Evolutionary conservation across 2,329 filamentous ascomycete genomes (phyloP), one percentile per base, ranked within the genome.

Genomic region (Cryphonectria parasitica): DNA sequence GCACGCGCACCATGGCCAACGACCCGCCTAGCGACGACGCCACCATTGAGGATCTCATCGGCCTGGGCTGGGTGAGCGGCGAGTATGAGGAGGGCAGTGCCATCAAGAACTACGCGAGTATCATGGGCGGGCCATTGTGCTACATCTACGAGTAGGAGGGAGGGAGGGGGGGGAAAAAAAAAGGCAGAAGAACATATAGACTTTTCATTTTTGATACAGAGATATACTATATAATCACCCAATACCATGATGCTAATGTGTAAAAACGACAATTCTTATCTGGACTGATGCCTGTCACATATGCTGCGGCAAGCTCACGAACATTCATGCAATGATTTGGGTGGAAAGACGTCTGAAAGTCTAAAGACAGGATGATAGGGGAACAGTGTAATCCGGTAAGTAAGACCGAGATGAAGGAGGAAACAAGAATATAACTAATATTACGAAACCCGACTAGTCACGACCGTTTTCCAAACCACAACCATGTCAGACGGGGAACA

Each of bases 1-100:
- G 82, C 7, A 85, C 83, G 0, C 80, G 83, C 66, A 83, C 83
- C 0, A 74, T 83, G 74, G 77, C 81, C 72, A 80, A 85, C 72
- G 75, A 74, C 39, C 82, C 82, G 0, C 78, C 79, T 0, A 83
- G 79, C 64, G 77, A 79, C 19, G 81, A 85, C 69, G 82, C 81
- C 2, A 83, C 80, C 2, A 77, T 85, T 3, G 78, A 82, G 28
- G 82, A 84, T 69, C 61, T 74, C 0, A 69, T 83, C 34, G 74
- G 78, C 49, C 49, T 82, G n/a, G 76, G 77, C 0, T 75, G 74
- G 0, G 72, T 85, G 19, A 78, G 80, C 11, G 5, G 74, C 81
- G 11, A 76, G 76, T 43, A 82, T 81, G 67, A 73, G 76, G 64
- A 66, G 36, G 64, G 64, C 25, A 66, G 41, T 17, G 73, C 81